phyloP scores from a whole-genome alignment of 805 yeast species.

The Yarrowia keelungensis region DNA sequence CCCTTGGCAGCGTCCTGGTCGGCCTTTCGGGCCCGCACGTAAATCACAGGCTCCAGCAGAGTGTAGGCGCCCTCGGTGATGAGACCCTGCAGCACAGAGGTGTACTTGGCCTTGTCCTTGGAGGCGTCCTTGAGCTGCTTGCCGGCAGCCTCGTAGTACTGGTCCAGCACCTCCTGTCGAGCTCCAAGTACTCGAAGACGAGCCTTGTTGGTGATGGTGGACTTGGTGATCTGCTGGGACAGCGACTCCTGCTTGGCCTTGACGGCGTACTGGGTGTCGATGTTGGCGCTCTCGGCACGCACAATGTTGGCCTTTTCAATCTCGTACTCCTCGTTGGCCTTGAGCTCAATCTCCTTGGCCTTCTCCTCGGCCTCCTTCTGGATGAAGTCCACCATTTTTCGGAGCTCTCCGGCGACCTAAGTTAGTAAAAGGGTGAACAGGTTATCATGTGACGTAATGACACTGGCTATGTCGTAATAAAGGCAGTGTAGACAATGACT shows the following conservation, averaged over 20 bases:
- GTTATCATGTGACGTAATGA: too few relatives aligned
- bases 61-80: constrained; percentile 74
- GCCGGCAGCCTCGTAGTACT: constrained; percentile 74
- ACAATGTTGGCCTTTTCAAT: constrained; percentile 96
- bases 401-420: constrained; percentile 94
- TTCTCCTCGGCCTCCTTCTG: constrained; percentile 99
- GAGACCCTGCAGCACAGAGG: constrained; percentile 72
- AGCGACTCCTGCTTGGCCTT: constrained; percentile 89
- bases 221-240: constrained; percentile 93
- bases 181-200: constrained; percentile 88
- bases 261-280: constrained; percentile 79
- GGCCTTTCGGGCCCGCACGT: constrained; percentile 68
- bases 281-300: constrained; percentile 87
- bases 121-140: constrained; percentile 65
- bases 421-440: constrained; percentile 7
- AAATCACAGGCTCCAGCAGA: constrained; percentile 72
- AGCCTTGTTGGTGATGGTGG: constrained; percentile 94
- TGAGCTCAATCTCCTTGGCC: constrained; percentile 92
- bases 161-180: constrained; percentile 79
- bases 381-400: constrained; percentile 98
- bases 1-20: constrained; percentile 66
- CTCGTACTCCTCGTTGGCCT: constrained; percentile 98
- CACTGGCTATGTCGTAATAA: too few relatives aligned
- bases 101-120: constrained; percentile 64
- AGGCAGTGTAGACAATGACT: too few relatives aligned